These are phyloP conservation scores for Clonostachys sp. DNA, from an alignment of 2,329 filamentous ascomycete genomes.

Conservation along the genomic window DNA sequence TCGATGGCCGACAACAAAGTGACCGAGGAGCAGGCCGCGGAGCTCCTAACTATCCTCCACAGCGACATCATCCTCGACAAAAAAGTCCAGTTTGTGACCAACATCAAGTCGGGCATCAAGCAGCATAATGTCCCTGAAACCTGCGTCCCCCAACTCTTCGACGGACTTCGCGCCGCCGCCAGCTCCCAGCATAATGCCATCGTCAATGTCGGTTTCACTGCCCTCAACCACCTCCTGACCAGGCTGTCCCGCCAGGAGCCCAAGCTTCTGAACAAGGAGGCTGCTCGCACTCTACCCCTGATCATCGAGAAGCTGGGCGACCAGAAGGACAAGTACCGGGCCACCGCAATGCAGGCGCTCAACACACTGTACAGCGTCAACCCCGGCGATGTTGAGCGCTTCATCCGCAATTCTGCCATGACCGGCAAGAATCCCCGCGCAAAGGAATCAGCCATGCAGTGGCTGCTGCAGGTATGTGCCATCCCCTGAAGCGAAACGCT, in stretches of 20 bases:
- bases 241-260: constrained; percentile 82
- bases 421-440: constrained; percentile 75
- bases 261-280: constrained; percentile 66
- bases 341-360: constrained; percentile 69
- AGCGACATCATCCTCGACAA: constrained; percentile 64
- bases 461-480: constrained; percentile 65
- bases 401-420: constrained; percentile 74
- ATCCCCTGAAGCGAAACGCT: neutral
- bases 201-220: constrained; percentile 79
- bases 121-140: constrained; percentile 82
- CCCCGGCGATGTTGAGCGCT: constrained; percentile 71
- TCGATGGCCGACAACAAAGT: constrained; percentile 50
- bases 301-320: constrained; percentile 85
- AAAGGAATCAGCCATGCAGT: constrained; percentile 80
- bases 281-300: constrained; percentile 65
- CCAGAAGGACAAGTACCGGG: constrained; percentile 78
- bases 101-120: constrained; percentile 84
- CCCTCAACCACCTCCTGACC: constrained; percentile 82
- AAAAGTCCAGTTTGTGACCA: constrained; percentile 67
- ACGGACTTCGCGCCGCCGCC: constrained; percentile 73
- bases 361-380: constrained; percentile 70
- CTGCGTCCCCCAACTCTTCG: constrained; percentile 70
- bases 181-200: constrained; percentile 72
- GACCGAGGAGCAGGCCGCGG: constrained; percentile 52
- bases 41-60: constrained; percentile 46